Evolutionary conservation across 176 grass and related monocot genomes (phyloP).

Genomic region (Triticum timopheevii): DNA sequence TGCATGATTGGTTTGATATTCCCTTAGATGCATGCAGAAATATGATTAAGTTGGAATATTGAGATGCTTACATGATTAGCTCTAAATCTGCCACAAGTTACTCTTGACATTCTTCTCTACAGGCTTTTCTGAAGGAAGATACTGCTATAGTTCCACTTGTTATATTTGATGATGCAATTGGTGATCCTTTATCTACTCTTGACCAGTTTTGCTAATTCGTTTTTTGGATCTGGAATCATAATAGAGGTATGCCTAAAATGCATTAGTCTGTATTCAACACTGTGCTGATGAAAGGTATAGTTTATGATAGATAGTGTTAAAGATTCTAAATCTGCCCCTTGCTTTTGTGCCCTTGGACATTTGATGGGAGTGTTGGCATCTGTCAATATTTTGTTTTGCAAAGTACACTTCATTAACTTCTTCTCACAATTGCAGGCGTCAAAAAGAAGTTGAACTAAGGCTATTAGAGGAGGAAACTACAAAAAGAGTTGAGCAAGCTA

Average conservation of each 20-base stretch:
- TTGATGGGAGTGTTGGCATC: conserved; percentile 1
- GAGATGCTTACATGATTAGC: conserved; percentile 68
- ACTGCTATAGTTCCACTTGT: conserved; percentile 97
- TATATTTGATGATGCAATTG: conserved; percentile 99
- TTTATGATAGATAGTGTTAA: conserved; percentile 42
- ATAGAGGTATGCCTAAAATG: conserved; percentile 99
- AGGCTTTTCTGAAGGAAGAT: conserved; percentile 94
- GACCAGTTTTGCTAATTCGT: conserved; percentile 97
- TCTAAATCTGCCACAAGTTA: conserved; percentile 91
- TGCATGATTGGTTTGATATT: conserved; percentile 1
- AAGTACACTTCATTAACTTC: conserved; percentile 51
- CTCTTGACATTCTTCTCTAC: conserved; percentile 99
- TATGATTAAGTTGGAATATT: conserved; percentile 46
- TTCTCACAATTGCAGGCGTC: conserved; percentile 53
- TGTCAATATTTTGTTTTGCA: background rate
- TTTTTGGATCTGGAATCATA: conserved; percentile 96
- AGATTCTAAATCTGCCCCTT: conserved; percentile 34
- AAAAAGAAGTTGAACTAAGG: conserved; percentile 97
- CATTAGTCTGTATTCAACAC: conserved; percentile 75
- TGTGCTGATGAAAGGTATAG: conserved; percentile 52
- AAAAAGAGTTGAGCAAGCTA: conserved; percentile 85
- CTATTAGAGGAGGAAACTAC: conserved; percentile 96
- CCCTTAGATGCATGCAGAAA: conserved; percentile 26
- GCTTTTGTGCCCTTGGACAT: conserved; percentile 44
- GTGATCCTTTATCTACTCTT: conserved; percentile 99